These are phyloP conservation scores for Yamadazyma mexicana DNA, from an alignment of 1,139 yeast genomes.

Conservation along the genomic window DNA sequence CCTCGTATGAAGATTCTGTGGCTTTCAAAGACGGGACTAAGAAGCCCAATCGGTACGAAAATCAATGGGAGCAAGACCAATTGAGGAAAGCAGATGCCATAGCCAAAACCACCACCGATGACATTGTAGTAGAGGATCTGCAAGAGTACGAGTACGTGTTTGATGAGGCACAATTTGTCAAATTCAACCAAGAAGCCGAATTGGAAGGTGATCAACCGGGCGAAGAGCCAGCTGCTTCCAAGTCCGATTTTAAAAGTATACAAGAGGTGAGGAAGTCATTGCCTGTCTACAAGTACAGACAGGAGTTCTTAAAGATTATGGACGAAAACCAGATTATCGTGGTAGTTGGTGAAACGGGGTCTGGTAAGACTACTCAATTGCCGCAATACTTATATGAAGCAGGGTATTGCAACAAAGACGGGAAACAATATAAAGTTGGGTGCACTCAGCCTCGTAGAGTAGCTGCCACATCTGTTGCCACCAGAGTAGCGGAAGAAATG, in stretches of 20 bases:
- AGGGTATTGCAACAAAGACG: conserved; percentile 55
- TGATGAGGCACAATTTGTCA: conserved; percentile 73
- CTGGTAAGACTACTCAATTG: conserved; percentile 94
- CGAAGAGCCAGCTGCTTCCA: conserved; percentile 13
- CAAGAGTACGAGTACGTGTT: conserved; percentile 76
- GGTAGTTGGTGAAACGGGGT: conserved; percentile 96
- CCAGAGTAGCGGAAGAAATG: conserved; percentile 87
- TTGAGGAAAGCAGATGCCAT: conserved; percentile 46
- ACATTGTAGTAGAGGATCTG: conserved; percentile 44
- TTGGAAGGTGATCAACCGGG: conserved; percentile 22
- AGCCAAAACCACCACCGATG: conserved; percentile 37
- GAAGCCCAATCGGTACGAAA: conserved; percentile 25
- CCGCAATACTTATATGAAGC: conserved; percentile 88
- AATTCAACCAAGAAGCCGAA: conserved; percentile 55
- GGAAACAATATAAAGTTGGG: conserved; percentile 51
- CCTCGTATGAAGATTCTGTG: conserved; percentile 10
- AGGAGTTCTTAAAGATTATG: conserved; percentile 63
- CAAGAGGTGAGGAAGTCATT: conserved; percentile 58
- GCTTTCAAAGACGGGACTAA: conserved; percentile 14
- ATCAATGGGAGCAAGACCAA: conserved; percentile 69
- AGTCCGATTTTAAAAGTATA: conserved; percentile 22
- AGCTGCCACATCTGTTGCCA: conserved; percentile 92
- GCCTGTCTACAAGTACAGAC: conserved; percentile 73
- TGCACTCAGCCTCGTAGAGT: conserved; percentile 97
- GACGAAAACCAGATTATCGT: conserved; percentile 70